Base-by-base conservation (phyloP, 768 basidiomycete genomes). In the Pleurotus pulmonarius region DNA sequence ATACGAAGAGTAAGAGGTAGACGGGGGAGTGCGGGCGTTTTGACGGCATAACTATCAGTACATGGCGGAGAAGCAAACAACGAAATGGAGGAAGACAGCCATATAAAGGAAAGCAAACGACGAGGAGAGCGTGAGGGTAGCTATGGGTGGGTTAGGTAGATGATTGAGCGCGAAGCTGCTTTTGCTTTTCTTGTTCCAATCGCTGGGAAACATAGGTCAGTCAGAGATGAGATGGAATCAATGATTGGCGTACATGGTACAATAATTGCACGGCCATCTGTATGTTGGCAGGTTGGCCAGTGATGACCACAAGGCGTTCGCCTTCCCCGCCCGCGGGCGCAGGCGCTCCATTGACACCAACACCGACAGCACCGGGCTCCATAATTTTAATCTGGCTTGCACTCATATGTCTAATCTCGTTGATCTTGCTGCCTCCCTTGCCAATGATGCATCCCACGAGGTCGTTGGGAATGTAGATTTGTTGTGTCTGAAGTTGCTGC, bases 391-490 rank as follows among this genome's bases (percentile, higher is more conserved):
- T 98, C 65, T 94, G 88, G 70, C 94, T 96, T 24, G 89, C 89
- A 60, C 92, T 95, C 83, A 93, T 90, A 61, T 93, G 87, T 62
- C 97, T 82, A 60, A 99, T 97, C 74, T 99, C 97, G 66, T 98
- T 98, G 77, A 99, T 99, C 75, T 98, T 99, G 68, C 88, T 87
- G 8, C 97, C 97, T 16, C 92, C 96, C 71, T 98, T 98, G 43
- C 97, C 97, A 63, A 99, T 99, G 73, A 99, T 94, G 60, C 90
- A 92, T 9, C 93, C 96, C 20, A 99, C 97, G 24, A 98, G 81
- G 65, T 97, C 93, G 67, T 98, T 98, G 5, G 97, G 97, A 61
- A 99, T 97, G 70, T 90, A 99, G 60, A 99, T 97, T 69, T 98
- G 94, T 67, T 99, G 97, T 3, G 94, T 97, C 71, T 97, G 94